Percentiles rank a stretch among this genome's conserved stretches.
Evolutionary conservation across 345 rosid species (phyloP).

Genomic region (Salix caprea): DNA sequence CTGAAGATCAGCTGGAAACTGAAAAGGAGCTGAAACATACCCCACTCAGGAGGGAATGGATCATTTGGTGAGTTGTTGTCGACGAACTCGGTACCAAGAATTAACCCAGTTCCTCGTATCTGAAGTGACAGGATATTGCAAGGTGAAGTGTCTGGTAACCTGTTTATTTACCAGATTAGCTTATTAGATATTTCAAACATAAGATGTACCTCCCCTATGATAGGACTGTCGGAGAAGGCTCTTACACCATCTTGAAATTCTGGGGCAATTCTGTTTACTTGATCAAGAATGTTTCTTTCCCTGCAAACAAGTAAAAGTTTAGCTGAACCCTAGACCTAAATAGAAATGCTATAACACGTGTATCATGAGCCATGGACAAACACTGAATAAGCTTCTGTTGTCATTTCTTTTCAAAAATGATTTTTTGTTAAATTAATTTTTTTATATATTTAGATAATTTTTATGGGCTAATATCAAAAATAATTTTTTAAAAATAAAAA

Average conservation of each 20-base stretch:
- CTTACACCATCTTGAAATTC: constrained; percentile 85
- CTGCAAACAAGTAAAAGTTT: constrained; percentile 26
- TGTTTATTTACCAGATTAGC: neutral
- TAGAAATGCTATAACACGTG: neutral
- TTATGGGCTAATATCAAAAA: too few species aligned
- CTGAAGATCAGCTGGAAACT: neutral
- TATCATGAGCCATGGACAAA: neutral
- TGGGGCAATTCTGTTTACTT: constrained; percentile 54
- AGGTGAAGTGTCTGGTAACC: neutral
- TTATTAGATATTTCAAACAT: neutral
- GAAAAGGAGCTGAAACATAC: constrained; percentile 31
- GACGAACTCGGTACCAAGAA: constrained; percentile 79
- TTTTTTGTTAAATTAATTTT: too few species aligned
- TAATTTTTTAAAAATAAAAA: too few species aligned
- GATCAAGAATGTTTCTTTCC: constrained; percentile 70
- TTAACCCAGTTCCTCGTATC: constrained; percentile 92
- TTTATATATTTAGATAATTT: too few species aligned
- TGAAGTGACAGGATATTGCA: constrained; percentile 29
- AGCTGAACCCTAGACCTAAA: neutral
- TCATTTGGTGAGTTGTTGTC: constrained; percentile 87
- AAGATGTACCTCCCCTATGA: constrained; percentile 72
- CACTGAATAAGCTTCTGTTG: neutral
- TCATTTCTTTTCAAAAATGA: too few species aligned
- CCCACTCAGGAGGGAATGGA: constrained; percentile 96
- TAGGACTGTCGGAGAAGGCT: constrained; percentile 75